Evolutionary conservation across 192 early-diverging fungal genomes (phyloP).

Genomic region (Umbelopsis sp.): DNA sequence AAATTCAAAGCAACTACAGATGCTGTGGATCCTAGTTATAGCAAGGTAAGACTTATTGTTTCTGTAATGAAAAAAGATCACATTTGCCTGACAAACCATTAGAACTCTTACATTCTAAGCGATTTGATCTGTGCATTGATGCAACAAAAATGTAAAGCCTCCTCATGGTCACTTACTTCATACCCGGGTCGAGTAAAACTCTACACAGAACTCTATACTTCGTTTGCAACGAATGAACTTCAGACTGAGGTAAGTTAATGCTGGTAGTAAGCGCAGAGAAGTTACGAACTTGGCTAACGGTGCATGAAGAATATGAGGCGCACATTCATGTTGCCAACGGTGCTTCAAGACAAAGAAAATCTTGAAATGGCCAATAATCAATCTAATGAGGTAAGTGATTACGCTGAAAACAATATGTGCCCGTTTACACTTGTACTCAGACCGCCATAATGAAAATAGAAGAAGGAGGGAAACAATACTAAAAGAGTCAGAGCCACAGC

Average conservation of each 20-base stretch:
- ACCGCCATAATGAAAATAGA: neutral
- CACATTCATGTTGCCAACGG: neutral
- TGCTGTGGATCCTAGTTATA: conserved; percentile 42
- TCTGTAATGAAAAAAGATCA: neutral
- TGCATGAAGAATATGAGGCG: neutral
- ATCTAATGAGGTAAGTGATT: neutral
- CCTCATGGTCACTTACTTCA: conserved; percentile 79
- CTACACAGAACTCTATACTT: conserved; percentile 68
- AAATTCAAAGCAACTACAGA: conserved; percentile 80
- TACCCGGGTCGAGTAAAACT: conserved; percentile 73
- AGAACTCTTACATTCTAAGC: conserved; percentile 80
- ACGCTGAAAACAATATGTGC: neutral
- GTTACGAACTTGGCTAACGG: neutral
- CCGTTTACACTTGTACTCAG: neutral
- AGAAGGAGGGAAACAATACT: neutral
- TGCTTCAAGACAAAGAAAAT: conserved; percentile 3
- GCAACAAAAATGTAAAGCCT: conserved; percentile 68
- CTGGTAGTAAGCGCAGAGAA: neutral
- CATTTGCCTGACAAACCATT: conserved; percentile 1
- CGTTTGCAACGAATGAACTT: conserved; percentile 39
- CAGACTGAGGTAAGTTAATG: conserved; percentile 38
- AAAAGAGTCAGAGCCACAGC: neutral
- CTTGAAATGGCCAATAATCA: neutral
- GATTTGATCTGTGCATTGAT: conserved; percentile 85
- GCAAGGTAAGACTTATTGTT: conserved; percentile 42